phyloP scores from a whole-genome alignment of 177 flowering plant species.

The Vitis hybrid region DNA sequence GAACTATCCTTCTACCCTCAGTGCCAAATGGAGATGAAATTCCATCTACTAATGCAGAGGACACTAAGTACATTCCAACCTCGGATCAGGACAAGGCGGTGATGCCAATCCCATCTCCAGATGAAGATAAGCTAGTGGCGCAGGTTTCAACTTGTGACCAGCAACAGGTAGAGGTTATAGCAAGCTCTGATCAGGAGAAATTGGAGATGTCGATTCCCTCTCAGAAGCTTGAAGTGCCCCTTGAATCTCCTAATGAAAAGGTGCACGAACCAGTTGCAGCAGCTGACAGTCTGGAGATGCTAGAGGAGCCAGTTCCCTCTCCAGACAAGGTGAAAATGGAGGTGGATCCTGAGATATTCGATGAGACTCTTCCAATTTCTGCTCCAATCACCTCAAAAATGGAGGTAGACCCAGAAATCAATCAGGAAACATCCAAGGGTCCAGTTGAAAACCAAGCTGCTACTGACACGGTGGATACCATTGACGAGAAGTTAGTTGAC shows the following conservation, averaged over 20 bases:
- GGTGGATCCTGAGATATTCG: neutral
- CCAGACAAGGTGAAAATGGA: conserved; percentile 13
- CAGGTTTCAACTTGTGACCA: neutral
- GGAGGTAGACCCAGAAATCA: neutral
- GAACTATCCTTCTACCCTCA: conserved; percentile 1
- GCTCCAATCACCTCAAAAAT: too few relatives aligned
- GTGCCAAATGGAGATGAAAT: conserved; percentile 9
- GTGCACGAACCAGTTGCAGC: conserved; percentile 8
- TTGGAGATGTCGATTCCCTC: neutral
- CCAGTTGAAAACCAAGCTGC: conserved; percentile 8
- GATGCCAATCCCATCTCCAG: neutral
- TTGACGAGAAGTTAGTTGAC: conserved; percentile 18
- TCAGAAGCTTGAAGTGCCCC: conserved; percentile 6
- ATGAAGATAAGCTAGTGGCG: conserved; percentile 6
- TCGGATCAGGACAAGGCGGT: neutral
- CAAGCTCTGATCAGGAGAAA: conserved; percentile 1
- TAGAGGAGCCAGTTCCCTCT: conserved; percentile 1
- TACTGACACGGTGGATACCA: conserved; percentile 2
- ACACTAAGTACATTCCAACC: conserved; percentile 9
- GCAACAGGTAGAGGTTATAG: conserved; percentile 7
- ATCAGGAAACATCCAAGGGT: conserved; percentile 1
- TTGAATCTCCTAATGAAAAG: neutral
- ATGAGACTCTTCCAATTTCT: neutral
- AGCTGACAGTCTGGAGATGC: conserved; percentile 1
- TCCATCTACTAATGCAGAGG: conserved; percentile 7